Conservation (phyloP, 352 stramenopile genomes). For the Phytophthora aleatoria region DNA sequence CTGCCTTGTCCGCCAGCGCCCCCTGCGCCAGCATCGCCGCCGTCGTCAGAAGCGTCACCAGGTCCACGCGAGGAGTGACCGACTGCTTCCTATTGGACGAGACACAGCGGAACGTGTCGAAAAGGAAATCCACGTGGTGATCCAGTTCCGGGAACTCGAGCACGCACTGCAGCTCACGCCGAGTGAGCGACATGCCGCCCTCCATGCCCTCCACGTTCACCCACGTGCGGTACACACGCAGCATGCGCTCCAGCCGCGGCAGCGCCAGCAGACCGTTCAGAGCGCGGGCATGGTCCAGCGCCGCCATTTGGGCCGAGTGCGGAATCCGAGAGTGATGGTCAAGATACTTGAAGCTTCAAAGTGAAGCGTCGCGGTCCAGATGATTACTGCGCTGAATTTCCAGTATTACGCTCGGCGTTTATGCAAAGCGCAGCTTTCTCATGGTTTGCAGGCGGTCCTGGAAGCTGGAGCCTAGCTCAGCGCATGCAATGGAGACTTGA, state of each 20-base stretch:
- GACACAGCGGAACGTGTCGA: conserved; percentile 43
- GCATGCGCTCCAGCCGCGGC: conserved; percentile 56
- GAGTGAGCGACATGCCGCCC: conserved; percentile 64
- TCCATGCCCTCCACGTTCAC: conserved; percentile 55
- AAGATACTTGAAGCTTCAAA: conserved; percentile 8
- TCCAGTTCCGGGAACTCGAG: conserved; percentile 50
- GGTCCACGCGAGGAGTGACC: conserved; percentile 41
- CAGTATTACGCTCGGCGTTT: conserved; percentile 13
- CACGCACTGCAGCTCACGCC: conserved; percentile 65
- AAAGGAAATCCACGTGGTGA: conserved; percentile 53
- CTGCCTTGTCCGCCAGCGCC: conserved; percentile 51
- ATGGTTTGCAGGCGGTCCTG: conserved; percentile 1
- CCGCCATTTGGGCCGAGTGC: conserved; percentile 12
- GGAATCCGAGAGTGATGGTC: conserved; percentile 27
- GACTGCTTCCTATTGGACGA: neutral
- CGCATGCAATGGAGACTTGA: neutral
- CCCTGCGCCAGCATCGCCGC: conserved; percentile 54
- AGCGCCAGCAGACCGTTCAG: conserved; percentile 54
- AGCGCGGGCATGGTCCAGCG: conserved; percentile 44
- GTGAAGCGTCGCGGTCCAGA: neutral
- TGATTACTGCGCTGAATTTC: conserved; percentile 1
- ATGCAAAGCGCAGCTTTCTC: conserved; percentile 12
- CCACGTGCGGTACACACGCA: conserved; percentile 60
- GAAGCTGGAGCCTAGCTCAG: neutral
- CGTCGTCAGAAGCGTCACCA: conserved; percentile 59